Base-by-base conservation (phyloP, 139 green algal genomes). In the Chlamydomonas sphaeroides region DNA sequence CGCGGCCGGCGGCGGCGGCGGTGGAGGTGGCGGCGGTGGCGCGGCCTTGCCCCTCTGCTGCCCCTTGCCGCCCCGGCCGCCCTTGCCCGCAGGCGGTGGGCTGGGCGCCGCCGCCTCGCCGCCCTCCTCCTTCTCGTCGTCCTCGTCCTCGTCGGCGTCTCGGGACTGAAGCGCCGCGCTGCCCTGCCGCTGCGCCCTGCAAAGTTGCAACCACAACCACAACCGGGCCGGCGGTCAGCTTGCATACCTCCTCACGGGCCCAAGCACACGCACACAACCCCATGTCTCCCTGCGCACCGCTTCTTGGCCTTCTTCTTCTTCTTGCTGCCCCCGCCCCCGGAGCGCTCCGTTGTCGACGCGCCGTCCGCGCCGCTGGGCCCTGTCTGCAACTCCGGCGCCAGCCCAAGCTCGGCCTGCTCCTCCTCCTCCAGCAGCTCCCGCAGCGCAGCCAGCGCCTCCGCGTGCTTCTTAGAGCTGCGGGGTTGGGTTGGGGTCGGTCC, bases 381-480 rank as follows among this genome's bases (percentile, higher is more conserved):
- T 61, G n/a, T 33, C 49, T 59, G 7, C 23, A 71, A 51, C 1
- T 48, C n/a, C 38, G 63, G 42, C 25, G 32, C 75, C 32, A 71
- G 39, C 5, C 32, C n/a, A 30, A 72, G 45, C 33, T 42, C 63
- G 30, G 61, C 77, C 26, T 32, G 84, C 68, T 94, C 92, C 71
- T 95, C 92, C 56, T 89, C 88, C 38, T 92, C 65, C 75, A 95
- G 68, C 53, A 91, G 67, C 28, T 81, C 85, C 42, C 84, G 75
- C 70, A 95, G 82, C 21, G 73, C 65, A n/a, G 88, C 86, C 45
- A 92, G 41, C 36, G 88, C 77, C 63, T 96, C 90, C 73, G 73
- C 36, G 78, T 98, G 95, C 83, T 97, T 96, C 84, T 93, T 95
- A 36, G 90, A 95, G 59, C 88, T 93, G 33, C 7, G n/a, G 45